Conservation (phyloP, 306 rosid species). For the Notholithocarpus densiflorus region DNA sequence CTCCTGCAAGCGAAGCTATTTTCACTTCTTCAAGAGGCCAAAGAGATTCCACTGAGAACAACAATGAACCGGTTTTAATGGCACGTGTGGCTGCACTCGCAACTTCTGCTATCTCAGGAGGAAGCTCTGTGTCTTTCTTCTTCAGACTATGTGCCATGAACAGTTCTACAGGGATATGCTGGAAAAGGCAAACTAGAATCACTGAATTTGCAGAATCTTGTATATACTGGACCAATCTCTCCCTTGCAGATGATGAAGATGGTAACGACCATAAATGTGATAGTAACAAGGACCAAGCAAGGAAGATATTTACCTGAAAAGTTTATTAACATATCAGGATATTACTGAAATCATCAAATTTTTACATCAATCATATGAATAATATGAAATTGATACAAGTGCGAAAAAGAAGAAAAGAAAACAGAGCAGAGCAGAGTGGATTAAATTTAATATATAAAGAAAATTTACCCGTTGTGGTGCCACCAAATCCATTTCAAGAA, state of each 20-base stretch:
- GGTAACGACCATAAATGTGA: conserved; percentile 78
- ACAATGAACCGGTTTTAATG: conserved; percentile 65
- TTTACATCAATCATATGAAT: neutral
- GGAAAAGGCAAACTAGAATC: conserved; percentile 86
- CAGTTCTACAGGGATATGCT: conserved; percentile 74
- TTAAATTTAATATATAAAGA: conserved; percentile 17
- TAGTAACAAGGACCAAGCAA: conserved; percentile 90
- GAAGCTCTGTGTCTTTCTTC: conserved; percentile 68
- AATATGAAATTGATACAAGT: conserved; percentile 1
- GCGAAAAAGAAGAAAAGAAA: conserved; percentile 13
- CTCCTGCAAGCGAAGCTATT: conserved; percentile 75
- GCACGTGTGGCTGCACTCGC: conserved; percentile 67
- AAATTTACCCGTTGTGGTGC: conserved; percentile 66
- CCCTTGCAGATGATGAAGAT: conserved; percentile 74
- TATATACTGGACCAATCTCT: conserved; percentile 75
- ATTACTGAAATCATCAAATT: conserved; percentile 1
- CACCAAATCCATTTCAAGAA: conserved; percentile 63
- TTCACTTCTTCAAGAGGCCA: conserved; percentile 76
- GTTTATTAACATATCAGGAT: neutral
- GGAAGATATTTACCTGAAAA: conserved; percentile 70
- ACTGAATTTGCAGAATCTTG: conserved; percentile 70
- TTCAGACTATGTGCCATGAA: conserved; percentile 48
- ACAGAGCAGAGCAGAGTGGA: neutral
- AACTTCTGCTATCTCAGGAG: conserved; percentile 58
- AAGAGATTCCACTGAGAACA: conserved; percentile 60